phyloP scores from a whole-genome alignment of 208 protist species.

The Balamuthia mandrillaris region DNA sequence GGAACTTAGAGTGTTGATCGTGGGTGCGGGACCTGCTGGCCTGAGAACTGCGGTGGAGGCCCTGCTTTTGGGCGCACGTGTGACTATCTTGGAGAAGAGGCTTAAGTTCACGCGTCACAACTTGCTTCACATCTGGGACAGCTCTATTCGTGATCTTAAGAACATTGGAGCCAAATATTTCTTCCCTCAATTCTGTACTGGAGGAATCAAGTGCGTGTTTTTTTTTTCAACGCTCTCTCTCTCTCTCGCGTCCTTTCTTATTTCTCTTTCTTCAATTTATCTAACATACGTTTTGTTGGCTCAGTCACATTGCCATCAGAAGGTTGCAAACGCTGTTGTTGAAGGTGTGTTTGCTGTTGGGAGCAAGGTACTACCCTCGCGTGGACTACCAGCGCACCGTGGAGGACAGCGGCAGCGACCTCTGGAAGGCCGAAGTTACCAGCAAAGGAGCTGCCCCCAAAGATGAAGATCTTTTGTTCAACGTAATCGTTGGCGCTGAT shows the following conservation, averaged over 20 bases:
- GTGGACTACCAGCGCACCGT: not conserved
- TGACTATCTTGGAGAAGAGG: conserved; percentile 24
- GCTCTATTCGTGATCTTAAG: not conserved
- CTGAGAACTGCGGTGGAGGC: conserved; percentile 30
- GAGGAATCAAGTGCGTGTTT: not conserved
- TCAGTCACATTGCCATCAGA: conserved; percentile 9
- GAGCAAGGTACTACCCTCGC: not conserved
- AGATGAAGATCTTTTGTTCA: not conserved
- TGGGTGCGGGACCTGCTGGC: conserved; percentile 16
- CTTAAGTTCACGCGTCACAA: conserved; percentile 22
- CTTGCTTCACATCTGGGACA: conserved; percentile 7
- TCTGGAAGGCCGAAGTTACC: not conserved
- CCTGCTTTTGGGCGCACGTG: not conserved
- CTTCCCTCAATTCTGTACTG: not conserved
- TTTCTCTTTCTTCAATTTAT: not conserved
- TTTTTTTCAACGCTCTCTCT: conserved; percentile 2
- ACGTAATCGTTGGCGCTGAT: not conserved
- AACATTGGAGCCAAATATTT: not conserved
- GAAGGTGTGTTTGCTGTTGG: conserved; percentile 4
- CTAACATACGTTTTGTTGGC: not conserved
- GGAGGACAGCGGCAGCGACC: not conserved
- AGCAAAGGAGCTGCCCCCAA: not conserved
- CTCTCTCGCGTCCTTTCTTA: not conserved
- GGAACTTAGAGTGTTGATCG: not conserved
- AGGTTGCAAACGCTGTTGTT: conserved; percentile 17